Evolutionary conservation across 257 asterid species (phyloP).

Genomic region (Petrea volubilis): DNA sequence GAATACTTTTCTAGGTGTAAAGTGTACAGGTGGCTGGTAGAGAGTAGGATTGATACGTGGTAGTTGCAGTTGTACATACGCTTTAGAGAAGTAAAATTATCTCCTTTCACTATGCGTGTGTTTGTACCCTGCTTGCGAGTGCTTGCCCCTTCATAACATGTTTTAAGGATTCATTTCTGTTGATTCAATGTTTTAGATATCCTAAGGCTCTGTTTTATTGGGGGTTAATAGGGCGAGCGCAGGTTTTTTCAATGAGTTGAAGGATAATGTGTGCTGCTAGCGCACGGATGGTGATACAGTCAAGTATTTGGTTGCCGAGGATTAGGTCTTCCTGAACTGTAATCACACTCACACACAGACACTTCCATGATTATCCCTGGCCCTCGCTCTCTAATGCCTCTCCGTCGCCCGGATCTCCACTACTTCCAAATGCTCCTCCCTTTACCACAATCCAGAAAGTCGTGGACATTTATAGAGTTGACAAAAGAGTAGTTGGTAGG

Average conservation of each 20-base stretch:
- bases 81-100: constrained; percentile 1
- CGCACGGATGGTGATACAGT: too few relatives aligned
- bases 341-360: too few relatives aligned
- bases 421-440: not conserved
- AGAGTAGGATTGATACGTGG: not conserved
- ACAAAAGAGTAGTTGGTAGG: too few relatives aligned
- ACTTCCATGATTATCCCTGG: too few relatives aligned
- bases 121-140: not conserved
- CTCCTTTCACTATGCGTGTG: not conserved
- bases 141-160: not conserved
- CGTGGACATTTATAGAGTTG: too few relatives aligned
- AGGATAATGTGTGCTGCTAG: too few relatives aligned
- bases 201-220: too few relatives aligned
- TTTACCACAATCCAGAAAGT: not conserved
- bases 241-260: not conserved
- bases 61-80: constrained; percentile 20
- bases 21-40: not conserved
- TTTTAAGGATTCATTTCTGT: too few relatives aligned
- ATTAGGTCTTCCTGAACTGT: too few relatives aligned
- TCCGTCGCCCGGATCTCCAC: not conserved
- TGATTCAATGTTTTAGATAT: too few relatives aligned
- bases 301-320: not conserved
- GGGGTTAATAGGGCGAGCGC: too few relatives aligned
- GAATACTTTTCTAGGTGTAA: not conserved
- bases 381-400: not conserved